Evolutionary conservation across 495 filamentous ascomycete species (phyloP), one percentile per base, ranked within the genome.

Genomic region (Opeltia flavorubescens): DNA sequence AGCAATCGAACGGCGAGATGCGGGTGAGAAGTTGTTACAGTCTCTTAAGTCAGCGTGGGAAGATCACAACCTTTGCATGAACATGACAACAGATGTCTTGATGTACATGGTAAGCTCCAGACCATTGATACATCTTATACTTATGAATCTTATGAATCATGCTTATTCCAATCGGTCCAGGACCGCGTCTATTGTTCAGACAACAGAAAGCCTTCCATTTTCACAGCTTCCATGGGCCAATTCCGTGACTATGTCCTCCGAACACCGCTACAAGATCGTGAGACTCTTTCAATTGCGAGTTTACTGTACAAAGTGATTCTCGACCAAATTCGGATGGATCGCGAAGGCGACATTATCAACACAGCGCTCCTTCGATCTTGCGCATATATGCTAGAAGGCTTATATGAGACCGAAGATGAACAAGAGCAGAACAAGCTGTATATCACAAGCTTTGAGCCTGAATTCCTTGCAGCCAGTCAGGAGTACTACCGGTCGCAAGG

Each of bases 31-130:
- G 57, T 91, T 96, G 52, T 59, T 99, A 52, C 74, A 71, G 33
- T 83, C 75, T 1, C 57, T 96, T 15, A 84, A 83, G 58, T 66
- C 71, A 33, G 77, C 79, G 3, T 99, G 86, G 84, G 78, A 85
- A 50, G 82, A 91, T 46, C 89, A 99, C 57, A 85, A 86, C 57
- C 68, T 84, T 13, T 86, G 83, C 46, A 94, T 95, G 89, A 85
- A 86, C 52, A 96, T 99, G 93, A 80, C 86, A 35, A 91, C 89
- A 9, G 93, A 99, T 59, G 86, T 99, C 27, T 64, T 96, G 29
- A 95, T 99, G 89, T 99, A 99, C 54, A 89, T 99, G 75, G 81
- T 85, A 58, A 48, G 78, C 55, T 21, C 12, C 34, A 38, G 25
- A 15, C 6, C 5, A 5, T 23, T 8, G 29, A 11, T 7, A 4